Evolutionary conservation across 352 stramenopile species (phyloP), one percentile per base, ranked within the genome.

Genomic region (Peronospora belbahrii): DNA sequence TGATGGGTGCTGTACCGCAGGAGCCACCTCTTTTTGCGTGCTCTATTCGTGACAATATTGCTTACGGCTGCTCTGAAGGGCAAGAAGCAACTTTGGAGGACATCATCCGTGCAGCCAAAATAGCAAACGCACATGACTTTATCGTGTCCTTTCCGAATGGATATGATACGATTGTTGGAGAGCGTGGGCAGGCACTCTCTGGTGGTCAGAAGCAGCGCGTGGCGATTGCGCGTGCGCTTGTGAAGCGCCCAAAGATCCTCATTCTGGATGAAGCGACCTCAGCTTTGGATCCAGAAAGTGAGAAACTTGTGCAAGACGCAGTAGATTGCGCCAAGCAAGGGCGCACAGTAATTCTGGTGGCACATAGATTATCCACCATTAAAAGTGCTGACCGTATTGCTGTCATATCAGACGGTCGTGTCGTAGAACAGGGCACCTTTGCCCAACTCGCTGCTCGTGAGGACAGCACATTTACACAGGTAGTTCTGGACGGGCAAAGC

Each of bases 341-440:
- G 33, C 76, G 94, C n/a, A 99, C 96, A 0, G 88, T 96, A 25
- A 70, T 99, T 31, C 73, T 98, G 11, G 97, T 99, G 56, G 96
- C 97, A 10, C 97, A 99, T 61, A 79, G 97, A 19, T 59, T 98
- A 23, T 88, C 85, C 34, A 97, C 91, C 11, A 95, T 97, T 62
- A 83, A 90, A 62, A 86, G 84, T 36, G 84, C 85, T 3, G 89
- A 97, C 45, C 67, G 85, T 43, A 97, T 97, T 53, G 67, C 91
- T 53, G 88, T 97, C 4, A 83, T 97, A 34, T 74, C 89, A 18
- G 65, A 95, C 30, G 88, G 88, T 10, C 51, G 63, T 24, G 72
- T 97, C 24, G 75, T 90, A 7, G 89, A 97, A 50, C 57, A 93
- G 46, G 80, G 81, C 30, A 85, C 75, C 7, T 92, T 88, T 28